Evolutionary conservation across 371 early-diverging fungal species (phyloP).

Genomic region (Zychaea mexicana): DNA sequence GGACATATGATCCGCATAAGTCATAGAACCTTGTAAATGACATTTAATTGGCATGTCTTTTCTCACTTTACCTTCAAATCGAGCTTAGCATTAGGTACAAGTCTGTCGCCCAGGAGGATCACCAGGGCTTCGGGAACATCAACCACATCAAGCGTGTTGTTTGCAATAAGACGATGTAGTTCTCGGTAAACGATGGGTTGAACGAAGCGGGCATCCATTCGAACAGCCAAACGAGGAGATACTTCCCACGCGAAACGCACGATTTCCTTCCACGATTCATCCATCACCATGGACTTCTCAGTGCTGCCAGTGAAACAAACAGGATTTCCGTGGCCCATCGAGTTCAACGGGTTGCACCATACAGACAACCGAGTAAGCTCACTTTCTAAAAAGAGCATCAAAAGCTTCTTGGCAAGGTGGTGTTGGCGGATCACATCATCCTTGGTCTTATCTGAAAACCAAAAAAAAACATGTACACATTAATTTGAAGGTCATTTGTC

Average conservation of each 20-base stretch:
- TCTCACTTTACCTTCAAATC: conserved; percentile 37
- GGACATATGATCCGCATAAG: conserved; percentile 12
- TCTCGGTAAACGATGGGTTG: conserved; percentile 68
- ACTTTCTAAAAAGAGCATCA: conserved; percentile 84
- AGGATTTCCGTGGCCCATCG: conserved; percentile 44
- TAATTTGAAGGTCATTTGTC: background rate
- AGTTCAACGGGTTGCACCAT: conserved; percentile 78
- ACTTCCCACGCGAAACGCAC: conserved; percentile 83
- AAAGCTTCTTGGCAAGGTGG: conserved; percentile 43
- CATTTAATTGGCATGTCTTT: background rate
- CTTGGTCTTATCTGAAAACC: conserved; percentile 41
- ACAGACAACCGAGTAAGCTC: conserved; percentile 82
- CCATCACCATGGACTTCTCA: conserved; percentile 53
- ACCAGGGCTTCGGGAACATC: conserved; percentile 77
- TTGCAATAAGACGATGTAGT: conserved; percentile 65
- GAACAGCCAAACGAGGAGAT: conserved; percentile 79
- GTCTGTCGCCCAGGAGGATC: conserved; percentile 64
- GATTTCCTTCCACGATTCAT: conserved; percentile 67
- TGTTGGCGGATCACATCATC: conserved; percentile 37
- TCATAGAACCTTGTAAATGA: background rate
- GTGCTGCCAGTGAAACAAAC: conserved; percentile 42
- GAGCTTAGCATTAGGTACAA: conserved; percentile 35
- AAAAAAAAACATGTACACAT: background rate
- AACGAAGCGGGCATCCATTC: conserved; percentile 76
- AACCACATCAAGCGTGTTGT: conserved; percentile 70